Percentiles rank a stretch among this genome's conserved stretches.
Evolutionary conservation across 257 asterid genomes (phyloP).

Genomic region (Solanum pennellii): DNA sequence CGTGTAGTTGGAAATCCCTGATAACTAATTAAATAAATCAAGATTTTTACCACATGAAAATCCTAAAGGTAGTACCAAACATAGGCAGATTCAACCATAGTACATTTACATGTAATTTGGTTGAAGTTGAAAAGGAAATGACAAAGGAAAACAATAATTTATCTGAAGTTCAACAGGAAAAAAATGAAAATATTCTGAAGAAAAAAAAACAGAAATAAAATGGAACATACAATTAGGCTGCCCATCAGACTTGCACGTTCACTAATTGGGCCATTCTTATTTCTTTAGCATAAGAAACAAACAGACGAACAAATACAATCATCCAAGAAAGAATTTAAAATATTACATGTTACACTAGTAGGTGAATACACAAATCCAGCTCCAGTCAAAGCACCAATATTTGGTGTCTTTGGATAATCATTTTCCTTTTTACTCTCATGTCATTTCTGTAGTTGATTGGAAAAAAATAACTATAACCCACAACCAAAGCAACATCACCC

Average conservation of each 20-base stretch:
- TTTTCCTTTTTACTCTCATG: not conserved
- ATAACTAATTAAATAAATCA: not conserved
- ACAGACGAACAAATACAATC: not conserved
- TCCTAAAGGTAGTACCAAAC: not conserved
- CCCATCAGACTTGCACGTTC: not conserved
- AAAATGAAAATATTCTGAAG: not conserved
- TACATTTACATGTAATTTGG: not conserved
- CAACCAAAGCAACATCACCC: conserved; percentile 22
- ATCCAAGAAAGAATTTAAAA: not conserved
- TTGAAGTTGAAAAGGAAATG: not conserved
- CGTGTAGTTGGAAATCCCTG: not conserved
- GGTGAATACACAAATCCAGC: not conserved
- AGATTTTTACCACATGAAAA: not conserved
- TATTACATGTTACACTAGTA: not conserved
- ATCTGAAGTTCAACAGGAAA: not conserved
- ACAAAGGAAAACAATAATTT: not conserved
- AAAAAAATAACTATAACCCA: conserved; percentile 9
- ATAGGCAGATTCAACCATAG: not conserved
- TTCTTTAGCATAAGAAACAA: not conserved
- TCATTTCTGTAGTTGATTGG: conserved; percentile 12
- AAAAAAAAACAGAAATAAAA: too few species aligned
- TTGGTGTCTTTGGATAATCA: not conserved
- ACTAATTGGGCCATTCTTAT: not conserved
- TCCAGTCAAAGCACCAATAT: not conserved
- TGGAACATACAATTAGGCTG: not conserved